These are phyloP conservation scores for Teunomyces cretensis DNA, from an alignment of 805 yeast species.

Conservation along the genomic window DNA sequence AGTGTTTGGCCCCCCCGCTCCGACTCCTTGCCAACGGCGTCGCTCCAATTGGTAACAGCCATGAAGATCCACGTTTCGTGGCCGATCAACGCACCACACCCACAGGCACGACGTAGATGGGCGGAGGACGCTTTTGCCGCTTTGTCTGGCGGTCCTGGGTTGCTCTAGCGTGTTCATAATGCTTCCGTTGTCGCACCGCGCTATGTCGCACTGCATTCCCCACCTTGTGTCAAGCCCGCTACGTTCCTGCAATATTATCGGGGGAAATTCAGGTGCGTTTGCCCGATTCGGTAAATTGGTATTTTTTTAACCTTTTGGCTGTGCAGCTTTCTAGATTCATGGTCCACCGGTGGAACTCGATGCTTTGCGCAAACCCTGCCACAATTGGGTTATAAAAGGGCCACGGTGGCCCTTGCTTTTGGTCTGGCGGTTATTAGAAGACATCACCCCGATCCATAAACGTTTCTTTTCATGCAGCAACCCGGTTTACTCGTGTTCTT, in stretches of 20 bases:
- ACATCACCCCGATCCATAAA: background rate
- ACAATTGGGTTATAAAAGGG: background rate
- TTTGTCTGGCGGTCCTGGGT: background rate
- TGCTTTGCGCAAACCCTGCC: background rate
- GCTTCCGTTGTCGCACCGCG: background rate
- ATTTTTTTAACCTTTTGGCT: background rate
- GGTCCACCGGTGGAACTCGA: background rate
- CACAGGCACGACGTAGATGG: too few relatives aligned
- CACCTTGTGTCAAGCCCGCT: background rate
- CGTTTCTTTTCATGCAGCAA: background rate
- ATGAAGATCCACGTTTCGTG: too few relatives aligned
- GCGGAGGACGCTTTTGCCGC: too few relatives aligned
- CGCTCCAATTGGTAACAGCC: background rate
- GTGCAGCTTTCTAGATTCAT: background rate
- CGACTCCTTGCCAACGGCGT: background rate
- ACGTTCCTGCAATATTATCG: slow-evolving; percentile 1
- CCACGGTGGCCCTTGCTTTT: background rate
- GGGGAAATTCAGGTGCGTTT: background rate
- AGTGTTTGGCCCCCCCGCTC: background rate
- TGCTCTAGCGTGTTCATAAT: background rate
- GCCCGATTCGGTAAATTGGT: slow-evolving; percentile 1
- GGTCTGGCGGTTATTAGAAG: too few relatives aligned
- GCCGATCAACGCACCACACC: too few relatives aligned
- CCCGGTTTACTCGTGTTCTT: slow-evolving; percentile 2
- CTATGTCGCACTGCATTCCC: background rate